Percentiles rank a stretch among this genome's conserved stretches.
These are phyloP conservation scores for Malassezia sp. DNA, from an alignment of 1,284 basidiomycete genomes.

Conservation along the genomic window DNA sequence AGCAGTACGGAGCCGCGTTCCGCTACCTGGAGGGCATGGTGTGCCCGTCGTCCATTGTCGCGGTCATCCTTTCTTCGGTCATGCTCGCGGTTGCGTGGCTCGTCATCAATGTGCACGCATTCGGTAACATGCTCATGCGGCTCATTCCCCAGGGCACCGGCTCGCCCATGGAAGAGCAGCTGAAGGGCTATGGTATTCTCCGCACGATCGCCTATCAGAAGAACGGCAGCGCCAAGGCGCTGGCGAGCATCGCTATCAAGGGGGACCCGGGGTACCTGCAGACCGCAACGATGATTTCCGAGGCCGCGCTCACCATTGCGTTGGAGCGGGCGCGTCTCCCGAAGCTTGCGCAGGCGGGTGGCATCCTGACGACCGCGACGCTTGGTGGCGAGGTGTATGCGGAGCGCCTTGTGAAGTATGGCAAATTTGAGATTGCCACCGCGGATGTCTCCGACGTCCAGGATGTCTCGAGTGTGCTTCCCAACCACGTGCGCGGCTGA, in stretches of 20 bases:
- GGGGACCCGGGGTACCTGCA: constrained; percentile 71
- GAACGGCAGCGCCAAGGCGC: constrained; percentile 50
- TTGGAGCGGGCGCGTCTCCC: constrained; percentile 53
- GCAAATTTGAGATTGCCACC: constrained; percentile 52
- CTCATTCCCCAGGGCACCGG: constrained; percentile 12
- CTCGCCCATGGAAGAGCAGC: constrained; percentile 11
- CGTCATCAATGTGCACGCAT: not conserved
- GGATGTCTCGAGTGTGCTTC: not conserved
- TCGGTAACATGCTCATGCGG: not conserved
- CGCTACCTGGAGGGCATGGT: constrained; percentile 62
- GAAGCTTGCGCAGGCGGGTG: constrained; percentile 55
- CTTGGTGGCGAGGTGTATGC: constrained; percentile 64
- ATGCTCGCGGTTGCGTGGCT: constrained; percentile 5
- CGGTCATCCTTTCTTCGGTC: constrained; percentile 4
- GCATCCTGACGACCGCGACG: constrained; percentile 64
- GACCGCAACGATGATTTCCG: constrained; percentile 61
- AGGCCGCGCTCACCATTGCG: constrained; percentile 61
- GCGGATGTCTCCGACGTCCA: not conserved
- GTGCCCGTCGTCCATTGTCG: constrained; percentile 36
- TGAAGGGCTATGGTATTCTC: constrained; percentile 8
- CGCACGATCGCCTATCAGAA: constrained; percentile 48
- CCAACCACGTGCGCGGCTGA: not conserved
- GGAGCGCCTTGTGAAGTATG: constrained; percentile 55
- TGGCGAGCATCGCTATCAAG: constrained; percentile 57
- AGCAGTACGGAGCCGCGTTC: constrained; percentile 52